A percentile compares a stretch with the other conserved stretches of the same genome.
phyloP scores from a whole-genome alignment of 768 basidiomycete genomes.

The Bullera alba region DNA sequence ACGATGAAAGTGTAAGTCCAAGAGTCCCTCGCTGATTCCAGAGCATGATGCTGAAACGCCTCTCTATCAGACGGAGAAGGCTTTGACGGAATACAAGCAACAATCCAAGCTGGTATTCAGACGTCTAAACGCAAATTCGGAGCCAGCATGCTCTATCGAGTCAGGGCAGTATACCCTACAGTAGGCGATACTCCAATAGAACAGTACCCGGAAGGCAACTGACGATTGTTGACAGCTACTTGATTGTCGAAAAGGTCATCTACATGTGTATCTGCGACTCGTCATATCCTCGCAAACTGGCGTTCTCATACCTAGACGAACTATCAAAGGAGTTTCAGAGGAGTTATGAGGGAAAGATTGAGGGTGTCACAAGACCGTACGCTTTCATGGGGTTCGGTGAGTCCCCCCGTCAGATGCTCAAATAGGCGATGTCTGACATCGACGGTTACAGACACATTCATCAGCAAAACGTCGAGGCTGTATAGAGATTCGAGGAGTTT shows the following conservation, averaged over 20 bases:
- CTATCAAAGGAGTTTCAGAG: conserved; percentile 90
- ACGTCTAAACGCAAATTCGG: conserved; percentile 84
- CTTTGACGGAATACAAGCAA: conserved; percentile 94
- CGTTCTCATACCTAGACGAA: conserved; percentile 95
- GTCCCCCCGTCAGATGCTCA: conserved; percentile 37
- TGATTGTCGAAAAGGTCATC: conserved; percentile 87
- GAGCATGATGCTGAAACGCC: background rate
- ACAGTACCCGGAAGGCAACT: background rate
- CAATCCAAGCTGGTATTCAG: conserved; percentile 95
- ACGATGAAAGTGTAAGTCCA: conserved; percentile 78
- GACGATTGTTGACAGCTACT: conserved; percentile 59
- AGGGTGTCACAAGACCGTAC: conserved; percentile 88
- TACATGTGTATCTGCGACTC: conserved; percentile 94
- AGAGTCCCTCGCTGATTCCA: conserved; percentile 1
- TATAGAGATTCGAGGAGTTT: conserved; percentile 84
- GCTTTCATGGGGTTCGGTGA: conserved; percentile 96
- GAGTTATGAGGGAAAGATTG: conserved; percentile 89
- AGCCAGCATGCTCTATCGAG: conserved; percentile 94
- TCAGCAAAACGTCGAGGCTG: conserved; percentile 91
- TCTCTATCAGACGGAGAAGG: conserved; percentile 69
- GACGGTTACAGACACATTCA: conserved; percentile 77
- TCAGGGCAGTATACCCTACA: conserved; percentile 92
- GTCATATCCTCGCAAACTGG: conserved; percentile 92
- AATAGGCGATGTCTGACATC: background rate
- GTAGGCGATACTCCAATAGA: conserved; percentile 53